phyloP scores from a whole-genome alignment of 805 yeast genomes.

The Jamesozyma jinghongensis region DNA sequence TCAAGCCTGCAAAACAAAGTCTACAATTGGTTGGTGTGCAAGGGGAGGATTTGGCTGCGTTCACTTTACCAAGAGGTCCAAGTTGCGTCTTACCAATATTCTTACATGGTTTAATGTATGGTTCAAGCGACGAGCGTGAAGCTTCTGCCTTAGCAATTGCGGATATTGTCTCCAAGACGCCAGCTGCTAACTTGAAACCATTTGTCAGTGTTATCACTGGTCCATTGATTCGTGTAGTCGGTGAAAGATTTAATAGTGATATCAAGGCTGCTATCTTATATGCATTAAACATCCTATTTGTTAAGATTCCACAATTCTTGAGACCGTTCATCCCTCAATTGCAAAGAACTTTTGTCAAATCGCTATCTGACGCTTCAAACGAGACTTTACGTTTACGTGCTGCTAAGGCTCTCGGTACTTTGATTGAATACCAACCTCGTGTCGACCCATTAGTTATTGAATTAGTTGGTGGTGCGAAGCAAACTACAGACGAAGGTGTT shows the following conservation, averaged over 20 bases:
- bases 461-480: slow-evolving; percentile 64
- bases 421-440: slow-evolving; percentile 83
- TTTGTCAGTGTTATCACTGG: slow-evolving; percentile 92
- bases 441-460: slow-evolving; percentile 89
- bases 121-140: slow-evolving; percentile 75
- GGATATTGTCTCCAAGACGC: slow-evolving; percentile 75
- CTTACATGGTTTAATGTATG: slow-evolving; percentile 92
- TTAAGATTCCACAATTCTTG: slow-evolving; percentile 79
- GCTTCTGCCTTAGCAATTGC: slow-evolving; percentile 83
- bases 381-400: slow-evolving; percentile 74
- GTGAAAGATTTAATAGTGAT: slow-evolving; percentile 86
- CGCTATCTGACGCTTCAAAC: slow-evolving; percentile 68
- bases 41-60: slow-evolving; percentile 64
- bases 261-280: slow-evolving; percentile 88
- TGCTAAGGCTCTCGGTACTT: slow-evolving; percentile 79
- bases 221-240: slow-evolving; percentile 94
- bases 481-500: slow-evolving; percentile 57
- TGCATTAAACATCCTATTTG: slow-evolving; percentile 70
- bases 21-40: slow-evolving; percentile 53
- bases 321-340: slow-evolving; percentile 96
- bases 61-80: slow-evolving; percentile 70
- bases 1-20: slow-evolving; percentile 72
- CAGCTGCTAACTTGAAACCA: slow-evolving; percentile 71
- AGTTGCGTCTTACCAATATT: slow-evolving; percentile 83
- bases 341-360: slow-evolving; percentile 92